Base-by-base conservation (phyloP, 1,284 basidiomycete species). In the Malassezia psittaci region DNA sequence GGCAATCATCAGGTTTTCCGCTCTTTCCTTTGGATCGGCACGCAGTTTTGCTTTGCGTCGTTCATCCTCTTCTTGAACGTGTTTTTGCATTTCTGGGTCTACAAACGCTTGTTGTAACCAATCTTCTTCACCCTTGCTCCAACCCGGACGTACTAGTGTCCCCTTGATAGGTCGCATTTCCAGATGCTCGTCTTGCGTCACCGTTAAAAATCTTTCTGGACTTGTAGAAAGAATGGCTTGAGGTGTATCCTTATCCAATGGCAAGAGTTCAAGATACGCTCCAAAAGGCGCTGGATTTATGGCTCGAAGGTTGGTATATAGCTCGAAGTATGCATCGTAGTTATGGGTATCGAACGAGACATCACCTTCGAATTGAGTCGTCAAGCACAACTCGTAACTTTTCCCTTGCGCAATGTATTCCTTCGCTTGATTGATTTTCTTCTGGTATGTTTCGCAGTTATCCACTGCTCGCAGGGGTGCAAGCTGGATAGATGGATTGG, bases 1-100 rank as follows among this genome's bases (percentile, higher is more conserved):
- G 19, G 96, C 93, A 63, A 98, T 96, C 93, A 98, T 96, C 51
- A 96, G 77, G 72, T 98, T 98, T 77, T 96, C 93, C 0, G 91
- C 93, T 1, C 93, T 83, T 75, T 98, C 93, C 76, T 96, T 98
- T 40, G 79, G 78, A 71, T 88, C 90, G 5, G 83, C 83, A 19
- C 81, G 79, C 33, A 98, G 78, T 2, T 80, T 71, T 21, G 66
- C 58, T 12, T 72, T 77, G 15, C 77, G 67, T 24, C 66, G 48
- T 45, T 62, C 62, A 57, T 81, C 80, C 33, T 66, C 62, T 2
- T 45, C 39, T 42, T 58, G 34, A n/a, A 69, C 54, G 57, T 62
- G 66, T 16, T 48, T 40, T 12, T 33, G 51, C 51, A 66, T 66
- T 19, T 51, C 16, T 5, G 51, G 19, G 16, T 68, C 68, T 15